Evolutionary conservation across 2,329 filamentous ascomycete species (phyloP), one percentile per base, ranked within the genome.

Genomic region (Podosphaera fusca): DNA sequence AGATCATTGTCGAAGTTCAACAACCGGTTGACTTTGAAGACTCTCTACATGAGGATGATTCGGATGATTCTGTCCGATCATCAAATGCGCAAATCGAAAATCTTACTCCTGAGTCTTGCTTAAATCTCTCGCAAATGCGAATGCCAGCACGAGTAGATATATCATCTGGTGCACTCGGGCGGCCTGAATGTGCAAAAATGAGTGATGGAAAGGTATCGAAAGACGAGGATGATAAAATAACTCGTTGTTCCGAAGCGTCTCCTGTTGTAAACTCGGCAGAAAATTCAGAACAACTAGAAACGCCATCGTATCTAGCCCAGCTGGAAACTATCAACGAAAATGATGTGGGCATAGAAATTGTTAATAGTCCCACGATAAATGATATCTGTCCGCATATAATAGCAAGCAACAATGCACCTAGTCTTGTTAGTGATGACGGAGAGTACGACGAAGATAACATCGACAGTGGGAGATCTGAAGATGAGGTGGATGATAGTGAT

Each of bases 381-480:
- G 79, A 85, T 56, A 69, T 85, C 58, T 86, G 82, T 63, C 84
- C 84, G 4, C 80, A 80, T 63, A 84, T 82, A 0, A 70, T 81
- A 50, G 74, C 82, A 55, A 84, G 82, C 67, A 87, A 87, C 68
- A 85, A 85, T 62, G 84, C 85, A 7, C 85, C 85, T 30, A 87
- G 83, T 63, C 74, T 89, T 54, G 84, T 88, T 65, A 87, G 84
- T 69, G 85, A 89, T 68, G 84, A 87, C 65, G 82, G 84, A 63
- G 84, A 87, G 66, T 86, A 84, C 64, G 84, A 85, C 62, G 81
- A 83, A 57, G 79, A 80, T 59, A 71, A 72, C 56, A 77, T 74
- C 57, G 77, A 80, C 54, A 73, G 71, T 50, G 61, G 71, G 1
- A 69, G 67, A 53, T 72, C 72, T 4, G 74, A 71, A 2, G 68